Evolutionary conservation across 805 yeast species (phyloP).

Genomic region (Myxozyma geophila): DNA sequence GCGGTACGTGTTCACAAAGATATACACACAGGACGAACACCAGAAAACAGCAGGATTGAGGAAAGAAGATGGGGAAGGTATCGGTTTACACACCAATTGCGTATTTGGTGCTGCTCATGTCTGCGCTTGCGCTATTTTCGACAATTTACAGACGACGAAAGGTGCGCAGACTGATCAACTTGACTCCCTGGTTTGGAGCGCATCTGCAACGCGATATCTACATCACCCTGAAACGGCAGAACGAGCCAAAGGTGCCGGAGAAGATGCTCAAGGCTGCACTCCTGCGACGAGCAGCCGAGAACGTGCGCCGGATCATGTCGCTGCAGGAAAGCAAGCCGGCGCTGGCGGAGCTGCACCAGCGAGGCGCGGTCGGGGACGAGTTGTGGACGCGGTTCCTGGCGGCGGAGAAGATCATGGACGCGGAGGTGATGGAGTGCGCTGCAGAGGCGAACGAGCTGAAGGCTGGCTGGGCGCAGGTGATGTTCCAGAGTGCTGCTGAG

Average conservation of each 20-base stretch:
- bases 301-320: slow-evolving; percentile 79
- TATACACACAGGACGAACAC: not conserved
- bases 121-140: slow-evolving; percentile 33
- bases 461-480: slow-evolving; percentile 77
- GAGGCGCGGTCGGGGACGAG: slow-evolving; percentile 91
- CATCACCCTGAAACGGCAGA: slow-evolving; percentile 57
- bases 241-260: slow-evolving; percentile 65
- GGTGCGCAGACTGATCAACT: slow-evolving; percentile 55
- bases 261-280: slow-evolving; percentile 74
- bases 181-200: slow-evolving; percentile 71
- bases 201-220: slow-evolving; percentile 70
- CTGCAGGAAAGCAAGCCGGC: slow-evolving; percentile 77
- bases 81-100: slow-evolving; percentile 36
- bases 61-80: slow-evolving; percentile 23
- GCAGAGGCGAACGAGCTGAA: slow-evolving; percentile 73
- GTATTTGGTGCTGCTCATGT: slow-evolving; percentile 32
- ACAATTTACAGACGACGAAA: slow-evolving; percentile 39
- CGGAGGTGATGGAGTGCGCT: slow-evolving; percentile 77
- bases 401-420: slow-evolving; percentile 75
- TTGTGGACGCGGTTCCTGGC: slow-evolving; percentile 77
- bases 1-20: not conserved
- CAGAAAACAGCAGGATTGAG: not conserved
- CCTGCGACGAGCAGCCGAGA: slow-evolving; percentile 79
- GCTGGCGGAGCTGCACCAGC: slow-evolving; percentile 73
- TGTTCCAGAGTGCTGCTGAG: slow-evolving; percentile 82